Base-by-base conservation (phyloP, 805 yeast species). In the Zygosaccharomyces bailii region DNA sequence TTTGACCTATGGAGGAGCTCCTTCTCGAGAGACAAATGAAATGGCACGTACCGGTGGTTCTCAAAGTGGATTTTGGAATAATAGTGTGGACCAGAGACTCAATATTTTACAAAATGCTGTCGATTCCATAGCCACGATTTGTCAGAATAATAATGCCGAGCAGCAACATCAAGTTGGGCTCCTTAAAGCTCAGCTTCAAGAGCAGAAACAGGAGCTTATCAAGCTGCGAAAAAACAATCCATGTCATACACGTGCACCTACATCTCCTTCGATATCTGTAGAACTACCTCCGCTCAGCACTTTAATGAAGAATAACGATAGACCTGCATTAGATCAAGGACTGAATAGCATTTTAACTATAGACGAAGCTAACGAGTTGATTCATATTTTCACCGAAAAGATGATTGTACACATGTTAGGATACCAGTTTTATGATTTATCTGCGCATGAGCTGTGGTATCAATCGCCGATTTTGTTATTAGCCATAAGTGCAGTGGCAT, bases 381-480 rank as follows among this genome's bases (percentile, higher is more conserved):
- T 80, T 49, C 52, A 59, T 10, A 76, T 68, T 45, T 82, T 82
- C 54, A 74, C 78, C 49, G 59, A 69, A 1, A 72, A 79, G 43
- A 77, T 82, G 24, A 68, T 83, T 1, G 80, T 81, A 8, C 86
- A 81, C 53, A 63, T 82, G 35, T 81, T 80, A 67, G 89, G 88
- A 0, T 82, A 82, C 58, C 78, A 74, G 34, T 66, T 81, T 2
- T 68, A 79, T 1, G 66, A 71, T 36, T 71, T 78, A 42, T 66
- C 75, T 1, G 71, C 77, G 3, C 74, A 73, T 5, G 61, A 60
- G 3, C 64, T 79, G 6, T 80, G 86, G 82, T 60, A 66, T 2
- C 59, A 69, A 4, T 78, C 83, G 20, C 84, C 85, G 0, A 63
- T 82, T 5, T 62, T 82, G 29, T 73, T 82, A 2, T 75, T 78